A percentile compares a stretch with the other conserved stretches of the same genome.
Conservation (phyloP, 176 grass and related monocot genomes). For the Neostapfia colusana region DNA sequence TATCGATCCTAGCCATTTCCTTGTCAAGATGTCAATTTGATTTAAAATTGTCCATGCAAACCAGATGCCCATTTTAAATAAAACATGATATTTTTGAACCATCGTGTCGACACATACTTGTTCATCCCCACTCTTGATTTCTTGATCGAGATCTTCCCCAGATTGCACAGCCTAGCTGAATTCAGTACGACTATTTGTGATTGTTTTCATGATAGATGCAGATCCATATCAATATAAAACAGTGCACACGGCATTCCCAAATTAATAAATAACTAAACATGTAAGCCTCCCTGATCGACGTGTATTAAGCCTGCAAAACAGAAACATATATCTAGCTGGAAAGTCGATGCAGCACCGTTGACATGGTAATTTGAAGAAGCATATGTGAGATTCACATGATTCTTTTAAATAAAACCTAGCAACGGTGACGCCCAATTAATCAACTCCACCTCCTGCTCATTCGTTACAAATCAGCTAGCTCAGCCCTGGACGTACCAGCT, state of each 20-base stretch:
- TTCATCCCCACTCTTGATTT: background rate
- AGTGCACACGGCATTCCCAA: background rate
- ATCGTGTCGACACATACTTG: background rate
- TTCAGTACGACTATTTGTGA: too few relatives aligned
- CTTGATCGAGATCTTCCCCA: background rate
- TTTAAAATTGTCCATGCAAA: background rate
- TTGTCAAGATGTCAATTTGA: background rate
- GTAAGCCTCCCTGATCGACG: background rate
- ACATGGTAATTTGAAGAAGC: background rate
- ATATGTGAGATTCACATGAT: background rate
- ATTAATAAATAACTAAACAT: background rate
- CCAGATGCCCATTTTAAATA: background rate
- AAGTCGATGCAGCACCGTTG: background rate
- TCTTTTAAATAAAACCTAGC: background rate
- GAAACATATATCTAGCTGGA: background rate
- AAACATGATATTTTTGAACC: background rate
- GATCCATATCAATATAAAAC: background rate
- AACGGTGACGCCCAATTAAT: background rate
- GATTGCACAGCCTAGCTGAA: background rate
- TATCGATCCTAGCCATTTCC: background rate
- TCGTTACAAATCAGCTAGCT: background rate
- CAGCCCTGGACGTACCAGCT: too few relatives aligned
- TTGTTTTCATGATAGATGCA: too few relatives aligned
- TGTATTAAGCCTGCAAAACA: too few relatives aligned
- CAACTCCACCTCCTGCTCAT: background rate